Conservation (phyloP, 2,329 filamentous ascomycete genomes). For the Xylaria sp. region DNA sequence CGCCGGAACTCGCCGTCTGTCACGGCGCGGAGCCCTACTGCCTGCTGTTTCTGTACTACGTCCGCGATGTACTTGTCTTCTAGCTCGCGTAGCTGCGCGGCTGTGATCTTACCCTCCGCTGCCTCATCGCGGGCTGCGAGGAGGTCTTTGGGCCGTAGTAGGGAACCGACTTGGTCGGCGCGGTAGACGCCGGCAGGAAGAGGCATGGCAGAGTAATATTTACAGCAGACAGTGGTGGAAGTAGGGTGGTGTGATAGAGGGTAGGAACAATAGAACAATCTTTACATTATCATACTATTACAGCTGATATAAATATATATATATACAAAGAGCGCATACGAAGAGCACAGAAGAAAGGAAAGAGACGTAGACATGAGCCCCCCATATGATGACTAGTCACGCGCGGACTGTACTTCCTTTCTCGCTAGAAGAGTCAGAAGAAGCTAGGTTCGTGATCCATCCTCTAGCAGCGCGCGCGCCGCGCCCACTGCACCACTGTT, state of each 20-base stretch:
- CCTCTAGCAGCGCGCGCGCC: not conserved
- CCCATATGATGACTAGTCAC: constrained; percentile 26
- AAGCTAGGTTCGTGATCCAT: constrained; percentile 21
- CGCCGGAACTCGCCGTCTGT: constrained; percentile 69
- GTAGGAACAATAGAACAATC: constrained; percentile 1
- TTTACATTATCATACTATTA: constrained; percentile 7
- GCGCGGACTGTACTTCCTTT: constrained; percentile 8
- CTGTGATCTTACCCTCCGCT: constrained; percentile 55
- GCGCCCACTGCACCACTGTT: constrained; percentile 1
- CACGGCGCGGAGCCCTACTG: constrained; percentile 60
- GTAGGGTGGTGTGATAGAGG: not conserved
- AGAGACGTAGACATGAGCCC: constrained; percentile 17
- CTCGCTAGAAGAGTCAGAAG: not conserved
- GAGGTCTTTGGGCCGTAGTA: constrained; percentile 62
- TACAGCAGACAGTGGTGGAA: not conserved
- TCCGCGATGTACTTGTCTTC: constrained; percentile 62
- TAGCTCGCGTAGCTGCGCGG: constrained; percentile 59
- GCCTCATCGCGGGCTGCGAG: constrained; percentile 61
- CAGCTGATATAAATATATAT: constrained; percentile 13
- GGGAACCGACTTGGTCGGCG: constrained; percentile 67
- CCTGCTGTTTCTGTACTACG: constrained; percentile 61
- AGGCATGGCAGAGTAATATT: constrained; percentile 49
- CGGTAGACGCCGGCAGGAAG: constrained; percentile 58
- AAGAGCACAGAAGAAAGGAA: constrained; percentile 4
- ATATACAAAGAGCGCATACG: constrained; percentile 12